Percentiles rank a stretch among this genome's conserved stretches.
Conservation (phyloP, 2,329 filamentous ascomycete genomes). For the Aspergillus sp. region DNA sequence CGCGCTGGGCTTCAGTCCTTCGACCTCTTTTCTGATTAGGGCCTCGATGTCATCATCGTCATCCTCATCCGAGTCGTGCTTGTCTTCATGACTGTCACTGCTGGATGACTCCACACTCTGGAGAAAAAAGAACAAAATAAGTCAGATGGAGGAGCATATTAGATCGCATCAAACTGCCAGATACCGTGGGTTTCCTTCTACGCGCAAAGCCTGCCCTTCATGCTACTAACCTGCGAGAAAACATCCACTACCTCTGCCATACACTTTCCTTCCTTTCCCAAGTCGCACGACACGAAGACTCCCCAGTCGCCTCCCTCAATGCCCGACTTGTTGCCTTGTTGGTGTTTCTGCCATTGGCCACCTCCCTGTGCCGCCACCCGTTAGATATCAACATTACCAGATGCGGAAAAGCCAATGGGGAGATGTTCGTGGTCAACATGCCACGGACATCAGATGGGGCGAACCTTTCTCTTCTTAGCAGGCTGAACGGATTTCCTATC, state of each 20-base stretch:
- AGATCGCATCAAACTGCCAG: background rate
- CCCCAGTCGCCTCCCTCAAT: slow-evolving; percentile 58
- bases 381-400: slow-evolving; percentile 8
- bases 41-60: slow-evolving; percentile 62
- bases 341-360: slow-evolving; percentile 33
- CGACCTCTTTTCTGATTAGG: slow-evolving; percentile 61
- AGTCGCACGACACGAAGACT: slow-evolving; percentile 65
- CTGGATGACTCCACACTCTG: slow-evolving; percentile 23
- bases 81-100: slow-evolving; percentile 25
- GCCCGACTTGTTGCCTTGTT: slow-evolving; percentile 20
- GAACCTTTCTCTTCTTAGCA: slow-evolving; percentile 39
- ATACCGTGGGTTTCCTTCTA: background rate
- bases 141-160: background rate
- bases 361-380: slow-evolving; percentile 25
- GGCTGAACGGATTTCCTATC: slow-evolving; percentile 24
- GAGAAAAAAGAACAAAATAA: background rate
- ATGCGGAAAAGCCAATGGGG: background rate
- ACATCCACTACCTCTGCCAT: slow-evolving; percentile 59
- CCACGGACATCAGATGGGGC: slow-evolving; percentile 1
- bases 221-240: slow-evolving; percentile 53
- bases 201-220: background rate
- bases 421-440: background rate
- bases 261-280: slow-evolving; percentile 62
- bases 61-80: slow-evolving; percentile 32
- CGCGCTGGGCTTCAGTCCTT: slow-evolving; percentile 53